Evolutionary conservation across 2,329 filamentous ascomycete species (phyloP).

Genomic region (Lecanicillium sp.): DNA sequence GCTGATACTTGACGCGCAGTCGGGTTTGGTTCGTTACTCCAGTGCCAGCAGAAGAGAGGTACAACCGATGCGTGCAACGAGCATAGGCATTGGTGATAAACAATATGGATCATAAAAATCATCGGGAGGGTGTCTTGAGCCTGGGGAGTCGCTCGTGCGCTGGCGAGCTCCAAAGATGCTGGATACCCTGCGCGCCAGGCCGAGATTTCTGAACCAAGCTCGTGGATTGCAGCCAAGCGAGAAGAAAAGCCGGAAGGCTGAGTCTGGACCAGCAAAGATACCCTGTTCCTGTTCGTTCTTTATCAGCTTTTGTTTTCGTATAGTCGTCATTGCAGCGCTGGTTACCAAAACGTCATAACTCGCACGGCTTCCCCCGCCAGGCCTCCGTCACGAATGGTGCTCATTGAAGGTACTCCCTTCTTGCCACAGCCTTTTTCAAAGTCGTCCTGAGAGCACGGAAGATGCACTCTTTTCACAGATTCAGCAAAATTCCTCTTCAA

Average conservation of each 20-base stretch:
- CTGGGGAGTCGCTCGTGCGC: not conserved
- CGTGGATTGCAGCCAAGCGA: not conserved
- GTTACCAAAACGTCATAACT: not conserved
- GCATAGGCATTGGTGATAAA: constrained; percentile 14
- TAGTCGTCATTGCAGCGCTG: not conserved
- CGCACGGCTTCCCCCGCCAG: not conserved
- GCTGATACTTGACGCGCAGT: constrained; percentile 14
- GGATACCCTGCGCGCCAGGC: not conserved
- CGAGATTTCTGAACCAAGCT: not conserved
- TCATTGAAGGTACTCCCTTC: not conserved
- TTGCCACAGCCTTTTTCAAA: not conserved
- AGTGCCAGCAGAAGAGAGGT: constrained; percentile 14
- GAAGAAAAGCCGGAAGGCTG: not conserved
- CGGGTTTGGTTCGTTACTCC: constrained; percentile 6
- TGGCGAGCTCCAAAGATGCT: not conserved
- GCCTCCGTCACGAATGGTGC: not conserved
- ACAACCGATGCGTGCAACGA: constrained; percentile 15
- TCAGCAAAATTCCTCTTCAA: not conserved
- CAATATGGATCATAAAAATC: not conserved
- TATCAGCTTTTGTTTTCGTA: not conserved
- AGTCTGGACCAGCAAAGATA: not conserved
- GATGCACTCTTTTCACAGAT: not conserved
- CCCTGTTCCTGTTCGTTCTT: not conserved
- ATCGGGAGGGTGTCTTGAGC: not conserved
- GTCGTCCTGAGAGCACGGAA: not conserved